Conservation (phyloP, 2,329 filamentous ascomycete genomes). For the Elsinoe batatas region DNA sequence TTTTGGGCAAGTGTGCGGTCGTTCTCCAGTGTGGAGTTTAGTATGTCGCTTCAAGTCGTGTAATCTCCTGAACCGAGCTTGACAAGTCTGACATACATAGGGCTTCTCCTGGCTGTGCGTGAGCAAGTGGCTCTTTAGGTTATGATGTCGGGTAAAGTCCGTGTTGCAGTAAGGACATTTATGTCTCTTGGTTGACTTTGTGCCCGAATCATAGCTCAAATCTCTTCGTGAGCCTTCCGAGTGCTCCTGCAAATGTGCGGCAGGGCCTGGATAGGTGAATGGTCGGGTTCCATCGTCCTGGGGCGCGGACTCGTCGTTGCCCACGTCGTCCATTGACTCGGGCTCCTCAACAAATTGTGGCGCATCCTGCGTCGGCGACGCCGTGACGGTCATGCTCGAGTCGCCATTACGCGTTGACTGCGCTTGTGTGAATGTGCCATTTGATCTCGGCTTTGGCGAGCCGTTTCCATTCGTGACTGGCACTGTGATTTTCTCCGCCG, state of each 20-base stretch:
- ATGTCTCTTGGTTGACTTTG: slow-evolving; percentile 76
- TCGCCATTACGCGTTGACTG: neutral
- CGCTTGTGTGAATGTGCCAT: slow-evolving; percentile 5
- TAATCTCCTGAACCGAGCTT: slow-evolving; percentile 80
- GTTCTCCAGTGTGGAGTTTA: slow-evolving; percentile 92
- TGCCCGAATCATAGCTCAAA: slow-evolving; percentile 46
- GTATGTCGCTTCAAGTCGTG: slow-evolving; percentile 94
- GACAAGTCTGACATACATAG: slow-evolving; percentile 86
- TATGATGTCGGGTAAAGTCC: slow-evolving; percentile 94
- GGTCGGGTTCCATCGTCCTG: slow-evolving; percentile 40
- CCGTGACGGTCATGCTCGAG: slow-evolving; percentile 34
- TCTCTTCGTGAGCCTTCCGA: slow-evolving; percentile 45
- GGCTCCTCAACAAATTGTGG: slow-evolving; percentile 26
- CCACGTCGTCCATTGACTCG: slow-evolving; percentile 26
- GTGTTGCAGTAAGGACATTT: slow-evolving; percentile 95
- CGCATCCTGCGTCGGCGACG: slow-evolving; percentile 36
- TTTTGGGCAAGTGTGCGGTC: slow-evolving; percentile 88
- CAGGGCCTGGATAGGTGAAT: slow-evolving; percentile 55
- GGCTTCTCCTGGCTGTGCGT: slow-evolving; percentile 98
- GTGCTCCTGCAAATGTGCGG: slow-evolving; percentile 30
- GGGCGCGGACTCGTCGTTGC: slow-evolving; percentile 16
- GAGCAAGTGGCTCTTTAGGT: slow-evolving; percentile 91
- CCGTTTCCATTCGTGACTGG: slow-evolving; percentile 29
- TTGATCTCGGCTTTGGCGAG: slow-evolving; percentile 1
- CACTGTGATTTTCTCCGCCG: slow-evolving; percentile 40